These are phyloP conservation scores for Umbilicus rupestris DNA, from an alignment of 164 flowering plant species.

Conservation along the genomic window DNA sequence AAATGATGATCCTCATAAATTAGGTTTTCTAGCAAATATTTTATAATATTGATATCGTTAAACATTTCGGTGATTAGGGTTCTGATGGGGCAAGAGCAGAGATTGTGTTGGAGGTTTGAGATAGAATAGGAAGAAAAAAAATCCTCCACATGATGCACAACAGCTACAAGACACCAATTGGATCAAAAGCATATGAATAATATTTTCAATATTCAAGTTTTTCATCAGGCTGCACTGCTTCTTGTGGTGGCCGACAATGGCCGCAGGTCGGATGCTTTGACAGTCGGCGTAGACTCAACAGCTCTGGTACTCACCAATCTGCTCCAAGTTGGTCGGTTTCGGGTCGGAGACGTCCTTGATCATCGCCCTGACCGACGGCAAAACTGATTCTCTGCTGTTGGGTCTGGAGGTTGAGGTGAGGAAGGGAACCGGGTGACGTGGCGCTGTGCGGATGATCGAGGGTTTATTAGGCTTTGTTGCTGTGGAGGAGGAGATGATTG, in stretches of 20 bases:
- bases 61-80: no score
- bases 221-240: neutral
- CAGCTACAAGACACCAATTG: no score
- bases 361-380: neutral
- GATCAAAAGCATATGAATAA: no score
- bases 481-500: neutral
- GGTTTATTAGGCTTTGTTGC: neutral
- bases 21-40: no score
- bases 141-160: no score
- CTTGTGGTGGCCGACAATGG: neutral
- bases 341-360: neutral
- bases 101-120: no score
- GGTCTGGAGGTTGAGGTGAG: neutral
- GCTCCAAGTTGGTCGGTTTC: neutral
- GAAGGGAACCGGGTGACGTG: neutral
- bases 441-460: slow-evolving; percentile 6
- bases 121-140: no score
- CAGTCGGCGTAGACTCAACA: neutral
- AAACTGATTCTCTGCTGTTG: slow-evolving; percentile 1
- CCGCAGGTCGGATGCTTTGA: slow-evolving; percentile 6
- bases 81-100: no score
- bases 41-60: no score
- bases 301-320: neutral
- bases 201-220: no score
- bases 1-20: no score